Evolutionary conservation across 225 moss, liverwort and hornwort species (phyloP).

Genomic region (Lunularia cruciata): DNA sequence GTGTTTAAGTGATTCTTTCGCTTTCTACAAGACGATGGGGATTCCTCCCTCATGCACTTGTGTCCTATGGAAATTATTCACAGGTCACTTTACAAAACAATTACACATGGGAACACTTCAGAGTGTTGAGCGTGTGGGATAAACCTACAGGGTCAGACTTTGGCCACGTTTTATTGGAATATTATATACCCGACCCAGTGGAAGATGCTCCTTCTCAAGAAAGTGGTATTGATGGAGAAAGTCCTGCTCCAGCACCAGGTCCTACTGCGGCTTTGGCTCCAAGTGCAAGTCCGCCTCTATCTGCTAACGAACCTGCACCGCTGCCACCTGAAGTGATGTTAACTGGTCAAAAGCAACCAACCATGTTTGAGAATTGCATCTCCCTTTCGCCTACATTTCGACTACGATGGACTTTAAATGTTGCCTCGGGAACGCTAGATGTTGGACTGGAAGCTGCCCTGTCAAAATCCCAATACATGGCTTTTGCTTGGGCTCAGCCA

Average conservation of each 20-base stretch:
- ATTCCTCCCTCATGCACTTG: not conserved
- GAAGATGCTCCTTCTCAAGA: constrained; percentile 35
- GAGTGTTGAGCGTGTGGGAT: constrained; percentile 94
- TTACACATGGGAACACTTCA: constrained; percentile 68
- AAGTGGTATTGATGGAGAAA: constrained; percentile 52
- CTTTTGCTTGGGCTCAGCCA: constrained; percentile 89
- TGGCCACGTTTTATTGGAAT: constrained; percentile 75
- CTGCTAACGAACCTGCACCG: constrained; percentile 25
- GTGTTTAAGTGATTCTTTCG: not conserved
- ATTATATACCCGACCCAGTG: constrained; percentile 37
- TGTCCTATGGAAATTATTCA: not conserved
- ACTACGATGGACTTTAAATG: constrained; percentile 80
- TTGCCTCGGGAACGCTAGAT: constrained; percentile 69
- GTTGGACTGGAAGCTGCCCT: constrained; percentile 90
- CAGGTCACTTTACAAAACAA: constrained; percentile 60
- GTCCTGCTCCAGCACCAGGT: constrained; percentile 43
- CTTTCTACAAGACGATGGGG: not conserved
- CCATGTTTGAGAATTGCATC: constrained; percentile 95
- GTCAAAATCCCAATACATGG: constrained; percentile 92
- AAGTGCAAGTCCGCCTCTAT: constrained; percentile 40
- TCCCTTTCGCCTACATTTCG: constrained; percentile 60
- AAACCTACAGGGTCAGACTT: constrained; percentile 87
- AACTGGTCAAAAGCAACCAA: constrained; percentile 62
- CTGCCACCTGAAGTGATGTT: constrained; percentile 27
- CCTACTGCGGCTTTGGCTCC: constrained; percentile 35